phyloP scores from a whole-genome alignment of 192 early-diverging fungal species.

The Coemansia erecta region DNA sequence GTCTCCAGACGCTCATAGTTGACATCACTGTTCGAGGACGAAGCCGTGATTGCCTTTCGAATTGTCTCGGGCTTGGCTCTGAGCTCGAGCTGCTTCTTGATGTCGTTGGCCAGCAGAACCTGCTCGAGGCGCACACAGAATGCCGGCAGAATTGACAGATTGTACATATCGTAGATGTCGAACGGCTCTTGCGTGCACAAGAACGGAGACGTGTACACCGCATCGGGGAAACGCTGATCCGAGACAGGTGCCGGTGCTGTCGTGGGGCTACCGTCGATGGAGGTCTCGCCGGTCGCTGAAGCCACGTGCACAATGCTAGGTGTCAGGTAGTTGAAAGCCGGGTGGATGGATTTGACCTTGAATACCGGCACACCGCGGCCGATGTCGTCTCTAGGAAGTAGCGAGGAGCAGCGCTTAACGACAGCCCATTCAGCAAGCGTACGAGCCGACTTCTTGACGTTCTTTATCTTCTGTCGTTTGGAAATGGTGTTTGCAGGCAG shows the following conservation, averaged over 20 bases:
- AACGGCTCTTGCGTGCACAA: conserved; percentile 38
- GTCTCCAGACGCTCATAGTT: conserved; percentile 90
- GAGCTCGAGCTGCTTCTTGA: conserved; percentile 44
- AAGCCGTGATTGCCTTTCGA: conserved; percentile 71
- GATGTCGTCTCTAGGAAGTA: conserved; percentile 15
- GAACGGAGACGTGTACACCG: conserved; percentile 44
- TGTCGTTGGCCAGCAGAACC: conserved; percentile 52
- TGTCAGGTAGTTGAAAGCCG: conserved; percentile 29
- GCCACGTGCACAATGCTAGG: background rate
- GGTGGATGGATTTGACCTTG: conserved; percentile 11
- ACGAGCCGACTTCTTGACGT: background rate
- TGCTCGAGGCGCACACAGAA: conserved; percentile 62
- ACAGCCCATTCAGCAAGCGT: conserved; percentile 13
- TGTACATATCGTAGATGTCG: conserved; percentile 16
- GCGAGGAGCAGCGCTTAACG: conserved; percentile 18
- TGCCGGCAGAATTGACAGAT: conserved; percentile 59
- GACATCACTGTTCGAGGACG: conserved; percentile 62
- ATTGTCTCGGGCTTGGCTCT: conserved; percentile 45
- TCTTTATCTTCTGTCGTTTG: conserved; percentile 6
- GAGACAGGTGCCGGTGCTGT: background rate
- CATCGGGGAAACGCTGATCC: conserved; percentile 18
- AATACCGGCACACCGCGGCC: conserved; percentile 33
- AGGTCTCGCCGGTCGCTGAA: background rate
- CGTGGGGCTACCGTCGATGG: background rate
- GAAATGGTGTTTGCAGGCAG: background rate